Evolutionary conservation across 2,329 filamentous ascomycete species (phyloP).

Genomic region (Grosmannia clavigera): DNA sequence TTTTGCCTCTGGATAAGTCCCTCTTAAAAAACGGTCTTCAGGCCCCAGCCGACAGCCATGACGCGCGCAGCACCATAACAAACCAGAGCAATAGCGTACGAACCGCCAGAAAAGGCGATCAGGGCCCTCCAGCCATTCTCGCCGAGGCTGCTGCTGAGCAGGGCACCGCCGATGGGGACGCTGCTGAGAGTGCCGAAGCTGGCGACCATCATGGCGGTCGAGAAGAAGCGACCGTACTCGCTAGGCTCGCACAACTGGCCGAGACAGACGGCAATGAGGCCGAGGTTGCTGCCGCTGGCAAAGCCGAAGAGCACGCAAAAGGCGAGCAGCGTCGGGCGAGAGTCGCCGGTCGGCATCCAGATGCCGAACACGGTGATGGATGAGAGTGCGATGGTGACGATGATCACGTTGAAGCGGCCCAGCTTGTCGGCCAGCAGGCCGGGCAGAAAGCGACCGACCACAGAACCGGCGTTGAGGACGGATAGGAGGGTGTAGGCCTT

Average conservation of each 20-base stretch:
- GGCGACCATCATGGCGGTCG: slow-evolving; percentile 66
- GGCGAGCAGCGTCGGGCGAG: slow-evolving; percentile 45
- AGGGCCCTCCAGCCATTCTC: slow-evolving; percentile 24
- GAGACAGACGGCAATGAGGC: slow-evolving; percentile 67
- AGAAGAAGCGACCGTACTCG: slow-evolving; percentile 55
- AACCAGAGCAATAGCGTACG: slow-evolving; percentile 21
- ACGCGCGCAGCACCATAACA: slow-evolving; percentile 23
- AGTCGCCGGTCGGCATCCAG: slow-evolving; percentile 54
- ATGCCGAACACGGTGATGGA: slow-evolving; percentile 48
- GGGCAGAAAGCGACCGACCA: slow-evolving; percentile 64
- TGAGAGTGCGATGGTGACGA: slow-evolving; percentile 48
- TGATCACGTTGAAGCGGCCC: slow-evolving; percentile 72
- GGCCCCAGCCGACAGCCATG: slow-evolving; percentile 23
- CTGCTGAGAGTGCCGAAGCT: slow-evolving; percentile 52
- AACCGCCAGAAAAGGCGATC: slow-evolving; percentile 25
- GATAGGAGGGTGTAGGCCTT: slow-evolving; percentile 68
- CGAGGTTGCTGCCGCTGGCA: slow-evolving; percentile 66
- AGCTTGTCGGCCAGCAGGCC: slow-evolving; percentile 63
- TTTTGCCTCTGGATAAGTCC: no score
- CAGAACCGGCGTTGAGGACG: slow-evolving; percentile 67
- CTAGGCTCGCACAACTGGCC: slow-evolving; percentile 68
- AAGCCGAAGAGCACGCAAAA: slow-evolving; percentile 69
- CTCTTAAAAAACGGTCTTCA: slow-evolving; percentile 16
- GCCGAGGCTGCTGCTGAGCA: slow-evolving; percentile 19
- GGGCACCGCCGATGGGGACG: slow-evolving; percentile 29